Base-by-base conservation (phyloP, 306 rosid genomes). In the Trifolium repens region DNA sequence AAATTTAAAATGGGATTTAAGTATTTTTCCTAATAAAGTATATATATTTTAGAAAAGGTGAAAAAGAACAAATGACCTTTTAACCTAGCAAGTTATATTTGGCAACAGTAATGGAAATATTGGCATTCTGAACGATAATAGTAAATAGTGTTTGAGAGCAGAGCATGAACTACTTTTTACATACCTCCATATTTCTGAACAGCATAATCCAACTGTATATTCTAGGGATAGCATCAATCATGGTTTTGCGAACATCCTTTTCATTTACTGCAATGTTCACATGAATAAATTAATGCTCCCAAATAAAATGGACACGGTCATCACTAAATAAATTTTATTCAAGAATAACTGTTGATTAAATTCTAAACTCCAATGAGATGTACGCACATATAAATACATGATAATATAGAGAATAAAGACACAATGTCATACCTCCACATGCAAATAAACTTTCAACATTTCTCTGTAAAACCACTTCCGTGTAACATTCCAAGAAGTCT, bases 391-490 rank as follows among this genome's bases (percentile, higher is more conserved):
- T 57, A 71, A 73, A 82, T 57, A 19, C 16, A 19, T 43, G n/a
- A 39, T 30, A 47, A 66, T 12, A 35, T 60, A 72, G 5, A 61
- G 40, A 75, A 4, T 27, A 35, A 60, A 53, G 42, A 72, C 58
- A 77, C 46, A 17, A 58, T 30, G 55, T 19, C 65, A 34, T 65
- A 91, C 98, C 98, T 90, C 89, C 91, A 63, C 96, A 91, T 39
- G 97, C 96, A 89, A 90, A 94, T 67, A 94, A 79, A 79, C 88
- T 91, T 84, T 94, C 98, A 44, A 90, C 77, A 82, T 88, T 88
- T 79, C 80, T 82, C 60, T 82, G 87, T 42, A 94, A 86, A 68
- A 85, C 94, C 63, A 60, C 78, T 64, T 86, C 78, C 52, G 93
- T 83, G 62, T 84, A 85, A 82, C 85, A 89, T 86, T 94, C 87